phyloP scores from a whole-genome alignment of 1,284 basidiomycete species.

The Microbotryum lychnidis-dioicae region DNA sequence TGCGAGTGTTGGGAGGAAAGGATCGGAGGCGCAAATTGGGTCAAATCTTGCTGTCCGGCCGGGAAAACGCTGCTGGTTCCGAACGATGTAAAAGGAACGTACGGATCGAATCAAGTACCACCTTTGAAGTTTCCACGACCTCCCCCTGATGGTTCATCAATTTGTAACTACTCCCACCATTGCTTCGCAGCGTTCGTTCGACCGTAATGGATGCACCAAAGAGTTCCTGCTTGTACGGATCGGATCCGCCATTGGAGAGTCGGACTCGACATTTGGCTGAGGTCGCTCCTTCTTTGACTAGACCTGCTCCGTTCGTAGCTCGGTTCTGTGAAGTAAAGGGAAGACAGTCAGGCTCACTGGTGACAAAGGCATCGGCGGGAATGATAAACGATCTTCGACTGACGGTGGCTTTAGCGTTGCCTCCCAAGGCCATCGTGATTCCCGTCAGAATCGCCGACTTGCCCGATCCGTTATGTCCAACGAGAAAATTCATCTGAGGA shows the following conservation, averaged over 20 bases:
- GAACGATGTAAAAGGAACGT: not conserved
- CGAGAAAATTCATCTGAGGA: constrained; percentile 91
- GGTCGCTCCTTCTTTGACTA: constrained; percentile 26
- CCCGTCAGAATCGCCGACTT: constrained; percentile 93
- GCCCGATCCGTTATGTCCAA: constrained; percentile 71
- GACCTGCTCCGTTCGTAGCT: constrained; percentile 26
- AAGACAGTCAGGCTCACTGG: not conserved
- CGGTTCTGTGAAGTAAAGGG: constrained; percentile 23
- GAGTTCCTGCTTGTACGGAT: constrained; percentile 72
- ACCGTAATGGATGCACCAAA: constrained; percentile 81
- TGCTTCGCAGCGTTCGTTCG: constrained; percentile 71
- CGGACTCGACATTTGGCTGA: constrained; percentile 47
- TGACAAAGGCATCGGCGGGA: too few species aligned
- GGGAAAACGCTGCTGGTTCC: too few species aligned
- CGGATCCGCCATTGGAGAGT: constrained; percentile 80
- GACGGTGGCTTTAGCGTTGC: constrained; percentile 80
- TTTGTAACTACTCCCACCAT: constrained; percentile 59
- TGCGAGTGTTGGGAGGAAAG: not conserved
- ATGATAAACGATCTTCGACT: constrained; percentile 30
- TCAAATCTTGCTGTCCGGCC: too few species aligned
- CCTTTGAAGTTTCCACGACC: constrained; percentile 66
- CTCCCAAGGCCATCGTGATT: constrained; percentile 86
- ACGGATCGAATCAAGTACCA: constrained; percentile 76
- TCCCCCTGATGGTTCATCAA: constrained; percentile 59
- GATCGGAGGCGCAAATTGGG: too few species aligned